phyloP scores from a whole-genome alignment of 768 basidiomycete genomes.

The Glaciozyma martinii region DNA sequence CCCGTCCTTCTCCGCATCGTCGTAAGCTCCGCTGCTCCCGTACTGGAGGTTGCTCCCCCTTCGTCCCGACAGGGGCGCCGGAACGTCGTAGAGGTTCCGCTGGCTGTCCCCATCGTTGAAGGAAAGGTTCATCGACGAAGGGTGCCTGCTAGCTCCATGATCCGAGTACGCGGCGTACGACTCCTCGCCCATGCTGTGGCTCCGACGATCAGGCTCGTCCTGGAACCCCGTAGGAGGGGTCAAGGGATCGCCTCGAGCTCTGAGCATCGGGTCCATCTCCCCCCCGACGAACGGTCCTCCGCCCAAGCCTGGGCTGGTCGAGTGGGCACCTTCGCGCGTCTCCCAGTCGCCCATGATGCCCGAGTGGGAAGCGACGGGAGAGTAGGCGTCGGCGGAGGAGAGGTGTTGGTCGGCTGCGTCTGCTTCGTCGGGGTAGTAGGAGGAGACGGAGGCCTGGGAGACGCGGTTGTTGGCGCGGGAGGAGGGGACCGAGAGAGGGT shows the following conservation, averaged over 20 bases:
- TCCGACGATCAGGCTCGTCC: no score
- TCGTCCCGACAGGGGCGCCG: background rate
- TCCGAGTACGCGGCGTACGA: background rate
- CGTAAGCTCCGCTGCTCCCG: background rate
- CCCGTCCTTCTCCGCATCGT: background rate
- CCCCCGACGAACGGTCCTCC: no score
- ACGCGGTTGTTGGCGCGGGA: background rate
- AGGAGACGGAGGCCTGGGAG: background rate
- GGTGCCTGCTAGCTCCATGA: background rate
- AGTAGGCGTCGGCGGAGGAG: conserved; percentile 27
- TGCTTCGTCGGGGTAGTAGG: background rate
- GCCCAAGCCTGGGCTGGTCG: no score
- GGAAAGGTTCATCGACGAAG: background rate
- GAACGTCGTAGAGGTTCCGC: background rate
- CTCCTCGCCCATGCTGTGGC: background rate
- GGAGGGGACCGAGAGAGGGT: background rate
- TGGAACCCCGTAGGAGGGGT: no score
- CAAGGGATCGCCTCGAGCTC: no score
- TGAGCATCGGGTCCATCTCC: no score
- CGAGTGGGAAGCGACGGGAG: conserved; percentile 11
- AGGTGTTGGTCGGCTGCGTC: background rate
- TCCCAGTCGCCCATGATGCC: background rate
- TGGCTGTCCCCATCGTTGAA: background rate
- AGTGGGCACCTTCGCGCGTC: background rate
- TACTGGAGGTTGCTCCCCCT: background rate